Base-by-base conservation (phyloP, 2,329 filamentous ascomycete genomes). In the Microdochium nivale region DNA sequence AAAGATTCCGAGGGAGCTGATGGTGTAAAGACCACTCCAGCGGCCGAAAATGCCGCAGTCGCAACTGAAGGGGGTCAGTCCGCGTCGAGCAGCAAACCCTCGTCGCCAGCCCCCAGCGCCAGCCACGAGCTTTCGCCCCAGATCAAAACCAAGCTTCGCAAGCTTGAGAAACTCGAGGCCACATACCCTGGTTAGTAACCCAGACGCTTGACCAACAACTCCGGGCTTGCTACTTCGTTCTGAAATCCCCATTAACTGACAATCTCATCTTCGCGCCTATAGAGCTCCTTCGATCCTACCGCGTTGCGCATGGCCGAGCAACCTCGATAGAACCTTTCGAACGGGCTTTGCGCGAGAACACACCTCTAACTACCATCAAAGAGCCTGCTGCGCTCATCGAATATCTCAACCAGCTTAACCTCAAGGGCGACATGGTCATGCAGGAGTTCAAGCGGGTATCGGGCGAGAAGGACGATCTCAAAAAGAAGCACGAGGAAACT, bases 251-350 rank as follows among this genome's bases (percentile, higher is more conserved):
- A 11, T 46, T 14, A 19, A 24, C 43, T 25, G 24, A 46, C 19
- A 46, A 43, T n/a, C 35, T 16, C 19, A 46, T 24, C 8, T 3
- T 23, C 43, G 11, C 8, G 4, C 24, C 14, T 9, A 11, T 21
- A 90, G 92, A 97, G 62, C 77, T 99, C 1, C 76, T 97, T 49
- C 86, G 90, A 52, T 96, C 92, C 9, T 99, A 99, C 69, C 83
- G 90, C 55, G 85, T 91, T 57, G 94, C 94, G 19, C 92, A 99
- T 71, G 83, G 88, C 52, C 84, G 90, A 49, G 89, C 91, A 43
- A 83, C 87, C 13, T 83, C 87, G 2, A 95, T 97, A 62, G 94
- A 97, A 63, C 87, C 90, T 0, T 99, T 99, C 66, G 94, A 99
- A 70, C 86, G 88, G 51, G 85, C 87, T 1, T 77, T 99, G 8